These are phyloP conservation scores for Leishmania braziliensis DNA, from an alignment of 208 protist genomes.

Conservation along the genomic window DNA sequence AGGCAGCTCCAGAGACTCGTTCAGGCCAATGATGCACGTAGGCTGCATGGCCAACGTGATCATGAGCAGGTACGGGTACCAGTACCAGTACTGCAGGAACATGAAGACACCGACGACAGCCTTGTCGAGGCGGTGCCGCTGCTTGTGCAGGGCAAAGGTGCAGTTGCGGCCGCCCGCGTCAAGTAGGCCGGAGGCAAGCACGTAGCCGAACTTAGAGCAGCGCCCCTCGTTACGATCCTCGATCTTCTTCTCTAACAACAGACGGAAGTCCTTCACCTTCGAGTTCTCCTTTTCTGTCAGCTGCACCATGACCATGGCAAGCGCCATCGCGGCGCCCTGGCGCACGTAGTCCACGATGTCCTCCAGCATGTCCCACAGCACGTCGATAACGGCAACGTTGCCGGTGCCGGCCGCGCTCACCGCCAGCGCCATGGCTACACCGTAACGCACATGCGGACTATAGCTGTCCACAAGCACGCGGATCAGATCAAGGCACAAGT, in stretches of 20 bases:
- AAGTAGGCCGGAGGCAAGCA: constrained; percentile 97
- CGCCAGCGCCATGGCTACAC: constrained; percentile 97
- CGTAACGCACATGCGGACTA: constrained; percentile 99
- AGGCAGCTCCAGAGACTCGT: constrained; percentile 96
- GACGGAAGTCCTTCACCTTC: constrained; percentile 88
- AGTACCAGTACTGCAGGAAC: constrained; percentile 99
- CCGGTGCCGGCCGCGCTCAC: constrained; percentile 97
- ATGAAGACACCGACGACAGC: constrained; percentile 97
- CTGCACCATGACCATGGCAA: constrained; percentile 97
- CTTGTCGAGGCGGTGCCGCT: constrained; percentile 94
- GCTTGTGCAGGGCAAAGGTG: constrained; percentile 95
- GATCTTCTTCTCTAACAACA: constrained; percentile 72
- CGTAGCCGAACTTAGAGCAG: constrained; percentile 98
- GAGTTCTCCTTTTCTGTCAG: constrained; percentile 86
- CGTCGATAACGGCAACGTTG: constrained; percentile 89
- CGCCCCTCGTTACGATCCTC: constrained; percentile 95
- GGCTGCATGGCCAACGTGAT: constrained; percentile 96
- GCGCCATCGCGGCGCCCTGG: constrained; percentile 96
- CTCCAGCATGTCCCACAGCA: constrained; percentile 94
- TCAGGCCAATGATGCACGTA: constrained; percentile 98
- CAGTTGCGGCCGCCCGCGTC: constrained; percentile 98
- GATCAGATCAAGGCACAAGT: constrained; percentile 88
- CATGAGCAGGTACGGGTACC: constrained; percentile 98
- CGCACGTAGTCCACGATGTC: constrained; percentile 98
- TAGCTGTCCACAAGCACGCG: constrained; percentile 95